Base-by-base conservation (phyloP, 2,329 filamentous ascomycete genomes). In the Clarireedia homoeocarpa region DNA sequence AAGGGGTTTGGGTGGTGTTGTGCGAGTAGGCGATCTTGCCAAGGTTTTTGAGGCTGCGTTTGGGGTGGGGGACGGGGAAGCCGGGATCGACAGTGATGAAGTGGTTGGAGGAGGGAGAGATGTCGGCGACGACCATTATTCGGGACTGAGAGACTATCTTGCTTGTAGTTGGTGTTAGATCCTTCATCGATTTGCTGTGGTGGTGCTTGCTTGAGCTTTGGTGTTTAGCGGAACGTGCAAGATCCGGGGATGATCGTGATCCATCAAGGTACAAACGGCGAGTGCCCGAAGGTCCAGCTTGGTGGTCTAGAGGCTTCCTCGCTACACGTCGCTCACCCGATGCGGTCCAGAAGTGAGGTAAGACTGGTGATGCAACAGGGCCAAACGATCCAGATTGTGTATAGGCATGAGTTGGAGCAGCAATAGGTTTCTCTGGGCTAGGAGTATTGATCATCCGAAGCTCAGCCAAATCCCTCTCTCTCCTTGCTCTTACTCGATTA, bases 401-500 rank as follows among this genome's bases (percentile, higher is more conserved):
- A 9, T 12, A 34, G 9, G 30, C 30, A 12, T 34, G 30, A 34
- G 30, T 34, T 34, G 30, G 30, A 3, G 30, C 30, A 4, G 30
- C 7, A 34, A 12, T 9, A 34, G 30, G 30, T 34, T 34, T 34
- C 30, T 34, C 30, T 12, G 10, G 30, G 10, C 12, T 34, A 12
- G 30, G 30, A 34, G 10, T 34, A 34, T 34, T 34, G 9, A 34
- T 44, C 14, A 12, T n/a, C 20, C 46, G 36, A 24, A 59, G 48
- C 6, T 44, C 46, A 17, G 63, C 66, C 1, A 68, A 61, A 48
- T 68, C 65, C 39, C 59, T 53, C 24, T 60, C 53, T 49, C 65
- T 67, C 26, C 56, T 54, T 17, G 59, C 61, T 51, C 58, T 59
- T 4, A 67, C 65, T 46, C 54, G 57, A 23, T 66, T 63, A 48